Base-by-base conservation (phyloP, 192 early-diverging fungal species). In the Pecoramyces ruminantium region DNA sequence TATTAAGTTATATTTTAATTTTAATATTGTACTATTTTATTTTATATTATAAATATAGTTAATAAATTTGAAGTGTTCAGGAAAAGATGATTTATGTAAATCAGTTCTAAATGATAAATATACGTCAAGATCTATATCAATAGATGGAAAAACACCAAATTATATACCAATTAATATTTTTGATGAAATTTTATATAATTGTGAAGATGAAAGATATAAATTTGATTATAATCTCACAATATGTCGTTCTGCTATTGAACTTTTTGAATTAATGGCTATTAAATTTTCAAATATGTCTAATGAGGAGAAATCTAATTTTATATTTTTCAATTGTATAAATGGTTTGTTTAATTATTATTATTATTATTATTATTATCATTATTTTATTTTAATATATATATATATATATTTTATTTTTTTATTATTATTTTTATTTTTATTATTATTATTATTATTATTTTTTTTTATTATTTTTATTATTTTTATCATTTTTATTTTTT, bases 181-280 rank as follows among this genome's bases (percentile, higher is more conserved):
- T 81, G 97, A 98, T 83, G 98, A 99, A 84, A 92, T 92, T 25
- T 86, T 99, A 84, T 94, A 95, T 88, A 93, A 94, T 78, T 94
- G 92, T 86, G 98, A 99, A 83, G 98, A 99, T 83, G 96, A 98
- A 88, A 89, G 96, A 29, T 95, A 94, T 85, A 97, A 99, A 83
- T 98, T 97, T 88, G 97, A 99, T 83, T 90, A 98, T 84, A 95
- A 97, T 85, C 97, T 99, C 79, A 94, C 97, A 84, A 92, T 96
- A 78, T 98, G 98, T 79, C 82, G 95, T 79, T 90, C 93, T 29
- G 92, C 92, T 5, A 99, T 99, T 85, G 90, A 91, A 14, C 85
- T 98, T 38, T 86, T 99, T 78, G 94, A 96, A 81, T 95, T 96
- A 15, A 95, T 99, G 81, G 93, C 91, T 12, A 92, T 92, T 83